phyloP scores from a whole-genome alignment of 2,329 filamentous ascomycete genomes.

The Diplodia scrobiculata region DNA sequence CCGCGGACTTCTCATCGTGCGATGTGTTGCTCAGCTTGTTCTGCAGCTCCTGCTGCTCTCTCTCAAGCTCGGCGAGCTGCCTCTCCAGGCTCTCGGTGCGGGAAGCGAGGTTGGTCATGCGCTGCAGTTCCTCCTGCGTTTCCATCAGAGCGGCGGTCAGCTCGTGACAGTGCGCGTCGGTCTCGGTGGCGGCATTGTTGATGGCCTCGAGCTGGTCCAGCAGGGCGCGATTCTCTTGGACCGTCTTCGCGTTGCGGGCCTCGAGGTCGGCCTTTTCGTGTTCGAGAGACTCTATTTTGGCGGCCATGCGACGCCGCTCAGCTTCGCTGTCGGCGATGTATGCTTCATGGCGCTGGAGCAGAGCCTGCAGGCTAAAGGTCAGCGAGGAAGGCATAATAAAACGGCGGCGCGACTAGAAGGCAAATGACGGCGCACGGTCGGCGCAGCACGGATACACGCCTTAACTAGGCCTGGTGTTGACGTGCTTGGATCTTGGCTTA shows the following conservation, averaged over 20 bases:
- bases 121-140: constrained; percentile 74
- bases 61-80: constrained; percentile 76
- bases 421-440: constrained; percentile 23
- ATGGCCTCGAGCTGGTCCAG: constrained; percentile 82
- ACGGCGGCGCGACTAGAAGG: constrained; percentile 3
- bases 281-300: constrained; percentile 75
- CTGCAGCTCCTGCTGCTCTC: constrained; percentile 75
- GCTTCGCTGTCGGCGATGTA: constrained; percentile 91
- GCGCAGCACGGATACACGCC: constrained; percentile 19
- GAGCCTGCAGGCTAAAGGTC: constrained; percentile 75
- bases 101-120: constrained; percentile 70
- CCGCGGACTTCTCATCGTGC: constrained; percentile 74
- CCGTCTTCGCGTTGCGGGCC: constrained; percentile 71
- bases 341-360: constrained; percentile 87
- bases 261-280: constrained; percentile 69
- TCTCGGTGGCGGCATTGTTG: constrained; percentile 76
- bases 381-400: constrained; percentile 47
- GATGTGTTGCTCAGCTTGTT: constrained; percentile 66
- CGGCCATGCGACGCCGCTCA: constrained; percentile 72
- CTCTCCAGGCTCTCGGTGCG: constrained; percentile 78
- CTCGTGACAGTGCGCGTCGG: constrained; percentile 75
- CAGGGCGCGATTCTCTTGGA: constrained; percentile 79
- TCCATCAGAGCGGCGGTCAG: constrained; percentile 76
- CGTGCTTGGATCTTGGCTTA: constrained; percentile 18
- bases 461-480: constrained; percentile 23